A percentile compares a stretch with the other conserved stretches of the same genome.
Conservation (phyloP, 805 yeast species). For the Saccharomyces paradoxus region DNA sequence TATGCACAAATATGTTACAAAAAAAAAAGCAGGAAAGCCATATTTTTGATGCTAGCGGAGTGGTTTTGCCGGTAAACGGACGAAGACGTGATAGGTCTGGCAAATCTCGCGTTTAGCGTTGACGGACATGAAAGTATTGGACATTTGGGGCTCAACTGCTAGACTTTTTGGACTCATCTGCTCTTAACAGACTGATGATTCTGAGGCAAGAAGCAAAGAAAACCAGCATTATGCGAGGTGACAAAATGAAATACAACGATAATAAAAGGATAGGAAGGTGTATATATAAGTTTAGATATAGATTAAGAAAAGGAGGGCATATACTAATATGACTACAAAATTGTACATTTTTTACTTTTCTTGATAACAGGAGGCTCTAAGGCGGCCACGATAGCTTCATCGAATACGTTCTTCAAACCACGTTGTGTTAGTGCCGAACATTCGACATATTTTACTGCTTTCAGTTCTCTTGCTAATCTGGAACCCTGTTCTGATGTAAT, state of each 20-base stretch:
- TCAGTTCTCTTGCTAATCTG: constrained; percentile 82
- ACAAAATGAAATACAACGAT: not conserved
- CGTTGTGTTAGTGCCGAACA: constrained; percentile 96
- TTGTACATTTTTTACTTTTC: constrained; percentile 68
- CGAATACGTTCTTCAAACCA: constrained; percentile 95
- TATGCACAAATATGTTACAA: not conserved
- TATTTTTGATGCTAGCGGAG: not conserved
- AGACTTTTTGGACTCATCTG: not conserved
- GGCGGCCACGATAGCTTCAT: constrained; percentile 97
- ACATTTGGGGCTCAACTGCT: not conserved
- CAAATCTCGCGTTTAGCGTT: not conserved
- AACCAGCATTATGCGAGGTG: not conserved
- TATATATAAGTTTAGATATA: not conserved
- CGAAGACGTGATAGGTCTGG: not conserved
- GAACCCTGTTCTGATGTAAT: constrained; percentile 84
- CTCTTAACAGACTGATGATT: not conserved
- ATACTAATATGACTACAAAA: constrained; percentile 40
- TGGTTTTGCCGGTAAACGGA: not conserved
- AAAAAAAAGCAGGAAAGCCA: not conserved
- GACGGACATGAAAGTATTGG: not conserved
- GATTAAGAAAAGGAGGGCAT: not conserved
- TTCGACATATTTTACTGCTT: constrained; percentile 94
- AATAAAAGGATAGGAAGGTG: not conserved
- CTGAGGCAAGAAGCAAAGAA: not conserved
- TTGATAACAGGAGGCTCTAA: constrained; percentile 91